phyloP scores from a whole-genome alignment of 139 green algal genomes.

The Zygnema cylindricum region DNA sequence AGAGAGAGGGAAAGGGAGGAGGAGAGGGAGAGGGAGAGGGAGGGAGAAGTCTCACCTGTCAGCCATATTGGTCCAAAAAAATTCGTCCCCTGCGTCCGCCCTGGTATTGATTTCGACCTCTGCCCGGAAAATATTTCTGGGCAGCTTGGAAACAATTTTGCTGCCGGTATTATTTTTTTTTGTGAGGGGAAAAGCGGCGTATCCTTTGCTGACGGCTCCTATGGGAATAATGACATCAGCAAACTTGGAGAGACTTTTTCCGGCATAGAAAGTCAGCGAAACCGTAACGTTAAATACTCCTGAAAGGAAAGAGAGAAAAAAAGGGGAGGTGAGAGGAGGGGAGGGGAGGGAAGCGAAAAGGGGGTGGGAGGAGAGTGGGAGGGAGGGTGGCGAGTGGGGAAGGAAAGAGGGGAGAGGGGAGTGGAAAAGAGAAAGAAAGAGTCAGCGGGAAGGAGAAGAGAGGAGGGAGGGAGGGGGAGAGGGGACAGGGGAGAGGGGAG shows the following conservation, averaged over 20 bases:
- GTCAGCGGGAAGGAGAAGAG: no score
- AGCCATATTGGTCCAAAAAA: not conserved
- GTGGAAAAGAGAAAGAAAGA: no score
- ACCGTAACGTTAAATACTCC: not conserved
- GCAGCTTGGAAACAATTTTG: not conserved
- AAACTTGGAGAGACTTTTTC: not conserved
- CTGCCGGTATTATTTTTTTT: not conserved
- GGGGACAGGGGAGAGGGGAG: no score
- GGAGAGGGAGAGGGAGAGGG: no score
- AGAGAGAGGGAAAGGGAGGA: no score
- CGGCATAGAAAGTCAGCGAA: not conserved
- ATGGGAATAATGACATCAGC: not conserved
- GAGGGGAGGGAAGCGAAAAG: no score
- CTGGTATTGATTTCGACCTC: constrained; percentile 21
- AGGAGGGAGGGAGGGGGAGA: no score
- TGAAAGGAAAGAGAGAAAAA: not conserved
- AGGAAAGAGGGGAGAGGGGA: no score
- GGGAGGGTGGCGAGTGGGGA: no score
- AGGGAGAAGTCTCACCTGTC: no score
- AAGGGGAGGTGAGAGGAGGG: no score
- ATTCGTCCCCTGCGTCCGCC: constrained; percentile 12
- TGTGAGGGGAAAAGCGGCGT: not conserved
- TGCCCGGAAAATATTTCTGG: constrained; percentile 27
- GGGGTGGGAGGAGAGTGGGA: no score
- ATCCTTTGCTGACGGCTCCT: not conserved